Base-by-base conservation (phyloP, 2,329 filamentous ascomycete genomes). In the Nannizziopsis barbatae region DNA sequence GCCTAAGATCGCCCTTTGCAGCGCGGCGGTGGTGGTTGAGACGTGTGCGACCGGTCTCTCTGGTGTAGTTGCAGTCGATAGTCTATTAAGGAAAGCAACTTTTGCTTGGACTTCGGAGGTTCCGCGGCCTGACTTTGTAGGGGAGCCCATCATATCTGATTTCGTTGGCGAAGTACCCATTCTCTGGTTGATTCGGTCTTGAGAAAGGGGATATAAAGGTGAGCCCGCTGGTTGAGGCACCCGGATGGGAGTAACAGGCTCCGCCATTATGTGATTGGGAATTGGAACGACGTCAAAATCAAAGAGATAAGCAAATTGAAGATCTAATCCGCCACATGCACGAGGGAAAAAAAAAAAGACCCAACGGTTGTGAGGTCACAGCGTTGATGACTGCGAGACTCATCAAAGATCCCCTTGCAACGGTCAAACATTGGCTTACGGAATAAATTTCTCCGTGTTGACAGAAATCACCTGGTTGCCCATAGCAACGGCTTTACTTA, bases 151-250 rank as follows among this genome's bases (percentile, higher is more conserved):
- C 1, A 65, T 53, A 14, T 71, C 65, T 2, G 62, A 59, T 27
- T 65, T 47, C 5, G 66, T 66, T 7, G 69, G 68, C 1, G 70
- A 71, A 14, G 57, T 59, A 38, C 27, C 63, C 38, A 68, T 57
- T 36, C 57, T 62, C 59, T 72, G 68, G 55, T 74, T 74, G 52
- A 72, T 68, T 39, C 70, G 69, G 52, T 72, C 68, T 18, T 70
- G 68, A n/a, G 71, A 71, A 4, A 72, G 53, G 45, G 69, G 69
- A 48, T 67, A 63, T 32, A 74, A 63, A 33, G 64, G 60, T 12
- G 59, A 62, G 48, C 65, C 57, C 33, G 63, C 59, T 5, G 54
- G 52, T 18, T 53, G 50, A 14, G 56, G 42, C 14, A 54, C 42
- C 52, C 52, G 57, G 54, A 59, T 35, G 5, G 46, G 46, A 38